A percentile compares a stretch with the other conserved stretches of the same genome.
These are phyloP conservation scores for Suhomyces tanzawaensis DNA, from an alignment of 805 yeast species.

Conservation along the genomic window DNA sequence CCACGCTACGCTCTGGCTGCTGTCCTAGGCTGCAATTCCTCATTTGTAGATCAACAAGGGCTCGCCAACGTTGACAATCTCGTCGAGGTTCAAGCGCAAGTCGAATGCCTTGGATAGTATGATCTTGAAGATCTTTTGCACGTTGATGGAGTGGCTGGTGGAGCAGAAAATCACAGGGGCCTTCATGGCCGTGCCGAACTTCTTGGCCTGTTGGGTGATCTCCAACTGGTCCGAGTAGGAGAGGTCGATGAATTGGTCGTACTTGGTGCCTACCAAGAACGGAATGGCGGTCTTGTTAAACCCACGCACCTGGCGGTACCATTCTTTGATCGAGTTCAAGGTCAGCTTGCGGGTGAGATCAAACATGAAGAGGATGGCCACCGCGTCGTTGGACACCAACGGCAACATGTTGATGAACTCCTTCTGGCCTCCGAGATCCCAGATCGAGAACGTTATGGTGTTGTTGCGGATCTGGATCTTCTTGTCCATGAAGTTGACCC, in stretches of 20 bases:
- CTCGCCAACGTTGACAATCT: conserved; percentile 83
- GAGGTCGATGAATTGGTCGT: conserved; percentile 79
- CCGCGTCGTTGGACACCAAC: conserved; percentile 86
- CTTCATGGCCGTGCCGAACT: conserved; percentile 86
- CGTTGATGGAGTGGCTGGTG: conserved; percentile 86
- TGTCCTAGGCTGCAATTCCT: too few species aligned
- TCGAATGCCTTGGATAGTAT: conserved; percentile 90
- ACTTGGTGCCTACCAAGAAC: conserved; percentile 88
- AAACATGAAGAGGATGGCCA: conserved; percentile 83
- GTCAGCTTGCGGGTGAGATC: conserved; percentile 87
- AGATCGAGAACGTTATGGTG: conserved; percentile 83
- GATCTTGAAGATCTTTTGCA: conserved; percentile 90
- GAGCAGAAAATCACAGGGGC: conserved; percentile 85
- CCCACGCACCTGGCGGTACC: conserved; percentile 92
- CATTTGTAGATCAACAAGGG: conserved; percentile 73
- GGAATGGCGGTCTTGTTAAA: conserved; percentile 90
- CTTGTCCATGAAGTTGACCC: conserved; percentile 93
- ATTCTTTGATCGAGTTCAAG: conserved; percentile 82
- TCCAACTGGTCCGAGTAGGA: conserved; percentile 80
- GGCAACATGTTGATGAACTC: conserved; percentile 96
- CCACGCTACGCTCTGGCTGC: neutral
- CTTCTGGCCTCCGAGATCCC: conserved; percentile 96
- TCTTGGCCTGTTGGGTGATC: conserved; percentile 76
- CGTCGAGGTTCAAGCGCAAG: conserved; percentile 76
- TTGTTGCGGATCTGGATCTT: conserved; percentile 81